Evolutionary conservation across 202 grass and related monocot species (phyloP).

Genomic region (Brachypodium distachyon): DNA sequence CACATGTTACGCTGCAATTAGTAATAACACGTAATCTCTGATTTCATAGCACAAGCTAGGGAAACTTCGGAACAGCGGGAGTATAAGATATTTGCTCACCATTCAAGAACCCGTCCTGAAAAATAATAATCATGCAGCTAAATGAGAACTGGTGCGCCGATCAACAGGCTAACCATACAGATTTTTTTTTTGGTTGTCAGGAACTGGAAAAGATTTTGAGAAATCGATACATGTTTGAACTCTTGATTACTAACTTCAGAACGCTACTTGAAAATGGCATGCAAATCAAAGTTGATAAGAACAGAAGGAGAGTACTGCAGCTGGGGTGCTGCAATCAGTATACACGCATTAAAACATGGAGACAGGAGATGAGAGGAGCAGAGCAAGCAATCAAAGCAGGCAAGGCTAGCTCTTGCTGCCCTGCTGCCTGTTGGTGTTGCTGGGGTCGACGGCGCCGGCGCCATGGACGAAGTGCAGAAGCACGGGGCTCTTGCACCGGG

Average conservation of each 20-base stretch:
- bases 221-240: too few species aligned
- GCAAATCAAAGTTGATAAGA: neutral
- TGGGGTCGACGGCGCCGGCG: neutral
- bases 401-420: neutral
- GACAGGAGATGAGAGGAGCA: neutral
- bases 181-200: too few species aligned
- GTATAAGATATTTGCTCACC: too few species aligned
- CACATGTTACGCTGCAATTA: neutral
- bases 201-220: neutral
- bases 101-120: too few species aligned
- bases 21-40: too few species aligned
- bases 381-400: neutral
- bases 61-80: too few species aligned
- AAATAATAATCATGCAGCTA: too few species aligned
- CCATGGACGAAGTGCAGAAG: constrained; percentile 33
- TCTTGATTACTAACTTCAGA: too few species aligned
- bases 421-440: neutral
- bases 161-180: neutral
- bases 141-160: neutral
- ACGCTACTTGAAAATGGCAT: too few species aligned
- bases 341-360: neutral
- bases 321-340: neutral
- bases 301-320: neutral
- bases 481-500: constrained; percentile 55
- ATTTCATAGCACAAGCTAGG: too few species aligned